Percentiles rank a stretch among this genome's conserved stretches.
Evolutionary conservation across 1,284 basidiomycete species (phyloP).

Genomic region (Wallemia ichthyophaga): DNA sequence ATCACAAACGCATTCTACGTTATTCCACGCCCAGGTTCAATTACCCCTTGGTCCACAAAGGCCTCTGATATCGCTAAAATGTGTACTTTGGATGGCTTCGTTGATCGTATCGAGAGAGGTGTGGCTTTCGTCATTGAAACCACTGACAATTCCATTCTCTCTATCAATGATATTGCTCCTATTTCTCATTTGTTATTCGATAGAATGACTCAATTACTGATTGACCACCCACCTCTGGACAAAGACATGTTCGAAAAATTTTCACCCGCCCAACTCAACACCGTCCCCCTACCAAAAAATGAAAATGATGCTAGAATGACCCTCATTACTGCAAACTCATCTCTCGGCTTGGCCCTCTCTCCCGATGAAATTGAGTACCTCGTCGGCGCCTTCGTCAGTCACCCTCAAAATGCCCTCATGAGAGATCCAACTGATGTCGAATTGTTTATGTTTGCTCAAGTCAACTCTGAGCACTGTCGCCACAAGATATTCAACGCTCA

Average conservation of each 20-base stretch:
- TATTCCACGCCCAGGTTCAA: slow-evolving; percentile 44
- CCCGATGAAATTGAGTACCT: slow-evolving; percentile 77
- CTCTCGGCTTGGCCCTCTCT: slow-evolving; percentile 69
- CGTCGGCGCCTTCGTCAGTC: slow-evolving; percentile 54
- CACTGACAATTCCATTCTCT: slow-evolving; percentile 14
- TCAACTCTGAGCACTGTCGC: slow-evolving; percentile 96
- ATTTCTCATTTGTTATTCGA: slow-evolving; percentile 53
- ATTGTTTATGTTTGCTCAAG: slow-evolving; percentile 99
- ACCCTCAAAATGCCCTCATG: slow-evolving; percentile 24
- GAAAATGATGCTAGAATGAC: slow-evolving; percentile 19
- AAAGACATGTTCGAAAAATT: slow-evolving; percentile 34
- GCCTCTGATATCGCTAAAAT: slow-evolving; percentile 79
- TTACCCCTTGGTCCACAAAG: slow-evolving; percentile 90
- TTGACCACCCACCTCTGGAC: slow-evolving; percentile 28
- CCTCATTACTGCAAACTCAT: slow-evolving; percentile 46
- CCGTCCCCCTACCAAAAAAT: slow-evolving; percentile 24
- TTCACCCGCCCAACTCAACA: slow-evolving; percentile 31
- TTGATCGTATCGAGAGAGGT: slow-evolving; percentile 62
- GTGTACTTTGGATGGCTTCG: slow-evolving; percentile 38
- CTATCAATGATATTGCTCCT: slow-evolving; percentile 16
- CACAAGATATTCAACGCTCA: slow-evolving; percentile 99
- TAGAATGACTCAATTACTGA: slow-evolving; percentile 72
- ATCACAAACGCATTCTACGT: slow-evolving; percentile 26
- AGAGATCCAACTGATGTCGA: slow-evolving; percentile 88
- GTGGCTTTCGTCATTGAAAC: slow-evolving; percentile 38